Conservation (phyloP, 768 basidiomycete genomes). For the Lyophyllum shimeji region DNA sequence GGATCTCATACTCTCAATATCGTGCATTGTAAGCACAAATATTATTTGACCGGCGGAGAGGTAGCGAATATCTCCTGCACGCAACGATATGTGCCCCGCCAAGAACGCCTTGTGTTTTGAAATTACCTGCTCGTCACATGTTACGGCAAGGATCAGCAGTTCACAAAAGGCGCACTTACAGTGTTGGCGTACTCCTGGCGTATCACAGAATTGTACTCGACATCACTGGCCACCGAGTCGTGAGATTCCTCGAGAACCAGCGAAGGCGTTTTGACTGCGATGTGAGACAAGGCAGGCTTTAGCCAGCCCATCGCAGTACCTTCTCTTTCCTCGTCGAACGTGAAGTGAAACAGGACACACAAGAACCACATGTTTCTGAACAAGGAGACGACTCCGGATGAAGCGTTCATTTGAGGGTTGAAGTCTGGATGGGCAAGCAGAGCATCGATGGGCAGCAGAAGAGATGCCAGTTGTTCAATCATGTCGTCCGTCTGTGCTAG, state of each 20-base stretch:
- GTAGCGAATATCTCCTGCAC: slow-evolving; percentile 66
- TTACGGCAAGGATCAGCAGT: neutral
- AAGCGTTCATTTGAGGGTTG: slow-evolving; percentile 52
- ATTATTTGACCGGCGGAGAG: slow-evolving; percentile 83
- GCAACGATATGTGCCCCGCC: slow-evolving; percentile 62
- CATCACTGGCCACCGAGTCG: slow-evolving; percentile 81
- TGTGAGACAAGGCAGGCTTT: slow-evolving; percentile 69
- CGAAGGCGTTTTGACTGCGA: slow-evolving; percentile 84
- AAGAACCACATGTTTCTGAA: slow-evolving; percentile 97
- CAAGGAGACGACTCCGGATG: slow-evolving; percentile 62
- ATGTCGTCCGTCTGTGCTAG: slow-evolving; percentile 68
- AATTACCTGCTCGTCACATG: slow-evolving; percentile 52
- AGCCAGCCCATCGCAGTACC: slow-evolving; percentile 78
- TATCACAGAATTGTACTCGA: slow-evolving; percentile 92
- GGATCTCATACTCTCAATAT: slow-evolving; percentile 86
- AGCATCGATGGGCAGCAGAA: slow-evolving; percentile 89
- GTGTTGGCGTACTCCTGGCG: slow-evolving; percentile 81
- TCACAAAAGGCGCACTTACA: slow-evolving; percentile 37
- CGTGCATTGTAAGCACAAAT: slow-evolving; percentile 82
- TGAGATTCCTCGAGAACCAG: slow-evolving; percentile 80
- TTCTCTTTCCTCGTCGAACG: slow-evolving; percentile 51
- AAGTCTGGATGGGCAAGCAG: slow-evolving; percentile 74
- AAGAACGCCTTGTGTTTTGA: slow-evolving; percentile 65
- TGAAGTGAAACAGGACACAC: slow-evolving; percentile 84
- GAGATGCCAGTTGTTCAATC: slow-evolving; percentile 83